These are phyloP conservation scores for Metschnikowia shivogae DNA, from an alignment of 805 yeast genomes.

Conservation along the genomic window DNA sequence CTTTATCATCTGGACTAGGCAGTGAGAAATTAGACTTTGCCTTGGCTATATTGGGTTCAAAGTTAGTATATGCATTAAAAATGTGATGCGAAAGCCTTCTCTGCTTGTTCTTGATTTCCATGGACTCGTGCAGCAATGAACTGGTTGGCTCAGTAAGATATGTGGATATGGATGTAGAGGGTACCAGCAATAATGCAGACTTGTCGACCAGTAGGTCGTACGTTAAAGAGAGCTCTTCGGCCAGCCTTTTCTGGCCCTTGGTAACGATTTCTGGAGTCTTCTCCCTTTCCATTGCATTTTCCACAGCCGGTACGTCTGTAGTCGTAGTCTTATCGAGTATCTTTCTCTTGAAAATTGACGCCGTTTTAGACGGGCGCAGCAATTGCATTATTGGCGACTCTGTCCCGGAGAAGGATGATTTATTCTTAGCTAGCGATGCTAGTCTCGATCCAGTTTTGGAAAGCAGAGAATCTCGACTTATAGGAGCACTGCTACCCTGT, in stretches of 20 bases:
- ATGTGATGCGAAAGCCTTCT: slow-evolving; percentile 14
- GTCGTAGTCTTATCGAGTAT: background rate
- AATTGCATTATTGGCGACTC: background rate
- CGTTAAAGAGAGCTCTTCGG: background rate
- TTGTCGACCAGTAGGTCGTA: slow-evolving; percentile 7
- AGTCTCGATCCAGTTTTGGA: slow-evolving; percentile 6
- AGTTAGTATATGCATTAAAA: slow-evolving; percentile 40
- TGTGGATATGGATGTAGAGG: slow-evolving; percentile 7
- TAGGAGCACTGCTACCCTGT: background rate
- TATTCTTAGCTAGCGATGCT: slow-evolving; percentile 6
- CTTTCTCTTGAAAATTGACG: background rate
- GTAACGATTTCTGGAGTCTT: background rate
- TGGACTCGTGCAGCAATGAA: background rate
- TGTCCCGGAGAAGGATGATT: background rate
- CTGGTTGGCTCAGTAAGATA: slow-evolving; percentile 3
- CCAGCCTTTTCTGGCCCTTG: background rate
- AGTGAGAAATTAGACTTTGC: slow-evolving; percentile 52
- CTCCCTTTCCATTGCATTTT: background rate
- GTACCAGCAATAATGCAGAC: slow-evolving; percentile 7
- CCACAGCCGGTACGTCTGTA: background rate
- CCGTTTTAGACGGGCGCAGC: background rate
- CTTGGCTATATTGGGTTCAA: slow-evolving; percentile 33
- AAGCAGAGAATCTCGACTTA: background rate
- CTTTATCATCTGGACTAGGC: slow-evolving; percentile 82
- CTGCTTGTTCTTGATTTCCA: slow-evolving; percentile 5